Evolutionary conservation across 75 land plant species (phyloP).

Genomic region (Chamaecyparis obtusa): DNA sequence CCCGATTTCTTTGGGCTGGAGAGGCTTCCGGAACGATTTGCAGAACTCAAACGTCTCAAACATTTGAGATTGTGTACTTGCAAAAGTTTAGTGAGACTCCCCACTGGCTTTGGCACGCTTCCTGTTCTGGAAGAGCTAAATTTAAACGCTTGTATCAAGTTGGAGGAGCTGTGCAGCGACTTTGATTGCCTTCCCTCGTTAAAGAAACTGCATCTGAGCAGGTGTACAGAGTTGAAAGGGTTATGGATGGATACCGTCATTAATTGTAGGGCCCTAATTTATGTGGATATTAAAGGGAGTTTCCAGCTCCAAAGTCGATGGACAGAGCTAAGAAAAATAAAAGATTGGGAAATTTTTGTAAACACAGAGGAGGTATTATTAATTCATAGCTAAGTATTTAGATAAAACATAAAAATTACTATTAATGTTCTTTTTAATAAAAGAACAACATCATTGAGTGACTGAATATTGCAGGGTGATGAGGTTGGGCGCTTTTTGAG

Average conservation of each 20-base stretch:
- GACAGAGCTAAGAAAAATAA: background rate
- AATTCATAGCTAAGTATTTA: no score
- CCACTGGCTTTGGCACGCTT: background rate
- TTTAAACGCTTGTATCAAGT: background rate
- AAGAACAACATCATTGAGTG: no score
- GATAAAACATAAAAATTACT: no score
- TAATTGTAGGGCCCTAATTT: background rate
- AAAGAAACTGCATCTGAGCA: background rate
- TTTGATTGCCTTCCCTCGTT: background rate
- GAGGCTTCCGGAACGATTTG: background rate
- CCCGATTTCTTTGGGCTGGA: background rate
- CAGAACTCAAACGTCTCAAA: background rate
- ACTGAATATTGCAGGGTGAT: background rate
- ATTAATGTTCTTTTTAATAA: no score
- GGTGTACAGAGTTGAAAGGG: background rate
- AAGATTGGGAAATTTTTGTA: background rate
- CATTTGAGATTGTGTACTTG: background rate
- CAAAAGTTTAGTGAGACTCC: background rate
- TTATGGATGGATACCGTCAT: background rate
- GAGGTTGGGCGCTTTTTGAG: background rate
- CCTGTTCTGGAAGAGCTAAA: background rate
- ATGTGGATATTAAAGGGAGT: background rate
- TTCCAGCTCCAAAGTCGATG: background rate
- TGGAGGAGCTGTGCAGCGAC: background rate
- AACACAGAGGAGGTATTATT: no score